Evolutionary conservation across 805 yeast genomes (phyloP).

Genomic region (Nakazawaea peltata): DNA sequence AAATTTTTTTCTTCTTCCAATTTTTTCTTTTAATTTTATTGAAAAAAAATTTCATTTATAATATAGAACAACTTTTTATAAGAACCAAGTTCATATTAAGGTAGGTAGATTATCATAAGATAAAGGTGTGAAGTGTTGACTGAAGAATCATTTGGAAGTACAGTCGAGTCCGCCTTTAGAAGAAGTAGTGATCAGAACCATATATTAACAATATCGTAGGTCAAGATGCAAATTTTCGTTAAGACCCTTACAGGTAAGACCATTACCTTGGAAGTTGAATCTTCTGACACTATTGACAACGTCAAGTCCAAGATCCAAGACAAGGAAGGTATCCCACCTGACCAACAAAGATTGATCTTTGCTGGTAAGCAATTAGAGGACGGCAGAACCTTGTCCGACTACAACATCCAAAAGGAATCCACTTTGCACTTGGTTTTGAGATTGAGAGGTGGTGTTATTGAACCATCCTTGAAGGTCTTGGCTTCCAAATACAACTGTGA

Average conservation of each 20-base stretch:
- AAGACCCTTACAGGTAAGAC: constrained; percentile 99
- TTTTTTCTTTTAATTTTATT: too few species aligned
- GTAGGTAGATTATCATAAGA: too few species aligned
- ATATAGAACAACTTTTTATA: too few species aligned
- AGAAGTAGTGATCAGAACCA: too few species aligned
- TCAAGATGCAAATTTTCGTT: constrained; percentile 90
- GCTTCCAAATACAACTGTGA: constrained; percentile 99
- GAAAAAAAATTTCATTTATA: too few species aligned
- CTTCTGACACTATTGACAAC: constrained; percentile 92
- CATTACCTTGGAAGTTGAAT: constrained; percentile 79
- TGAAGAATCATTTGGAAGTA: too few species aligned
- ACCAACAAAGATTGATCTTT: constrained; percentile 90
- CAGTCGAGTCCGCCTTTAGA: too few species aligned
- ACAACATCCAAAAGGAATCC: constrained; percentile 94
- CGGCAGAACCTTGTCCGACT: constrained; percentile 90
- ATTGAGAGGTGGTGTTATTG: constrained; percentile 83
- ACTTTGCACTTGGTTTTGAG: constrained; percentile 53
- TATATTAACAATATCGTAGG: constrained; percentile 11
- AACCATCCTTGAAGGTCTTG: constrained; percentile 98
- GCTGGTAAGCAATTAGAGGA: constrained; percentile 97
- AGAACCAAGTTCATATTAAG: too few species aligned
- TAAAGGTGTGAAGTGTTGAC: too few species aligned
- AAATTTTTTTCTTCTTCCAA: too few species aligned
- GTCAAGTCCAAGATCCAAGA: constrained; percentile 94
- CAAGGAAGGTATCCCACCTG: constrained; percentile 96